Percentiles rank a stretch among this genome's conserved stretches.
These are phyloP conservation scores for Neurospora sp. DNA, from an alignment of 495 filamentous ascomycete genomes.

Conservation along the genomic window DNA sequence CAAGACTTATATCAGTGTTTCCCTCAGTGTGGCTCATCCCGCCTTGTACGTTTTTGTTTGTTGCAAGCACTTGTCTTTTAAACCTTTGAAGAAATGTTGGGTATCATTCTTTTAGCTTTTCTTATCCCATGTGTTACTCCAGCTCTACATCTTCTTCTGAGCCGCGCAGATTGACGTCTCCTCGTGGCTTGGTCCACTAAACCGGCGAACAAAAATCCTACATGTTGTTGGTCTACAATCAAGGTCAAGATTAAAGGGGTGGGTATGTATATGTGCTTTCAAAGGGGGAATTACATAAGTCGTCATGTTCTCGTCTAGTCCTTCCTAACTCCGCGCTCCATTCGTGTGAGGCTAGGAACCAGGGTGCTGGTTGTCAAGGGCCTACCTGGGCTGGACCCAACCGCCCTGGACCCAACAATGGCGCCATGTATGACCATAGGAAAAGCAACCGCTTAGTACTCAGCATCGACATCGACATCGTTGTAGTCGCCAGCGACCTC, in stretches of 20 bases:
- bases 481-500: slow-evolving; percentile 71
- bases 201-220: background rate
- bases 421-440: background rate
- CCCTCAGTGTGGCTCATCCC: background rate
- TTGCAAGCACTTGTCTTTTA: background rate
- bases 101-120: background rate
- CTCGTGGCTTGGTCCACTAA: background rate
- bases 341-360: background rate
- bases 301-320: background rate
- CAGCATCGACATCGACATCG: slow-evolving; percentile 56
- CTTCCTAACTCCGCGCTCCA: background rate
- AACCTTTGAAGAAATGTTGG: background rate
- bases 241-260: background rate
- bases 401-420: background rate
- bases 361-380: background rate
- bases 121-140: background rate
- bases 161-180: background rate
- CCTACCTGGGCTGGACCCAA: background rate
- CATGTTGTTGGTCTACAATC: background rate
- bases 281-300: background rate
- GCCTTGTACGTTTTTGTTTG: background rate
- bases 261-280: background rate
- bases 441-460: slow-evolving; percentile 49
- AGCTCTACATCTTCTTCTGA: background rate
- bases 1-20: background rate